Percentiles rank a stretch among this genome's conserved stretches.
Conservation (phyloP, 305 asterid species). For the Vinca major region DNA sequence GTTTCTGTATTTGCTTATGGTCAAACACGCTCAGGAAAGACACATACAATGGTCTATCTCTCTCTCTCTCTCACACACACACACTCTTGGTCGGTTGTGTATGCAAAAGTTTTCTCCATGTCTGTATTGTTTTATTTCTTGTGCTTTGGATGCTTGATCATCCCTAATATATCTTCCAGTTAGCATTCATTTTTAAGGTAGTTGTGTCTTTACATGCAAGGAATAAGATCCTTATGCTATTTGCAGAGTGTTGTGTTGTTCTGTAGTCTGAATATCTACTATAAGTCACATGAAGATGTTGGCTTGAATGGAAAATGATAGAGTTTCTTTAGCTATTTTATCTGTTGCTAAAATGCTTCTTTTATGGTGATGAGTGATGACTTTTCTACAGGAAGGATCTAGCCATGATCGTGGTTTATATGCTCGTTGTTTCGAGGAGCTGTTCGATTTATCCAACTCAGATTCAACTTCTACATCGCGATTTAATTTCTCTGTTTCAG, state of each 20-base stretch:
- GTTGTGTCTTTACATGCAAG: background rate
- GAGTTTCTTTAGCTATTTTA: background rate
- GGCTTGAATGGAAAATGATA: background rate
- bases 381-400: slow-evolving; percentile 89
- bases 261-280: background rate
- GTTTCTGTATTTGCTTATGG: slow-evolving; percentile 84
- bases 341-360: slow-evolving; percentile 15
- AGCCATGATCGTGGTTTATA: slow-evolving; percentile 96
- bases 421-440: slow-evolving; percentile 96
- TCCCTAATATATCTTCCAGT: background rate
- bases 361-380: slow-evolving; percentile 18
- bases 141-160: background rate
- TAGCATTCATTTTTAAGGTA: background rate
- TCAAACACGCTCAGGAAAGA: slow-evolving; percentile 79
- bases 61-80: slow-evolving; percentile 22
- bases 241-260: background rate
- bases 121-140: slow-evolving; percentile 1
- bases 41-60: slow-evolving; percentile 78
- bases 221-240: background rate
- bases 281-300: background rate
- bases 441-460: slow-evolving; percentile 90
- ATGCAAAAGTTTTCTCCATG: background rate
- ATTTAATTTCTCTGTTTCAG: slow-evolving; percentile 73
- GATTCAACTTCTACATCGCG: slow-evolving; percentile 84
- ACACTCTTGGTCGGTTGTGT: slow-evolving; percentile 2